Evolutionary conservation across 305 asterid genomes (phyloP), one percentile per base, ranked within the genome.

Genomic region (Solanum hybrid): DNA sequence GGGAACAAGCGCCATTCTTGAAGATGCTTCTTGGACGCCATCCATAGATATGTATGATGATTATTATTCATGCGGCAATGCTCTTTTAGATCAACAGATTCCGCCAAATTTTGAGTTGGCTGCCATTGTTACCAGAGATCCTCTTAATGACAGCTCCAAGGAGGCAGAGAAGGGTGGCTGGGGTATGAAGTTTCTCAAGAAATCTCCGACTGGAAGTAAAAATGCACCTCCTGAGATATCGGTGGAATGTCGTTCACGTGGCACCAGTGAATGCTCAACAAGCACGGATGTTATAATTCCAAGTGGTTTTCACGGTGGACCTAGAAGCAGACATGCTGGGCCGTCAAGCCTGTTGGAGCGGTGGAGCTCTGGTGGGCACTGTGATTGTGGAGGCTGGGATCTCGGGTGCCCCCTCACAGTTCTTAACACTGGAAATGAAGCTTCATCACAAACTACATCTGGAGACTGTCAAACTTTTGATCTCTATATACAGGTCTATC

Each of bases 331-430:
- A 90, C 90, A 87, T 3, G 95, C 94, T n/a, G 99, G 99, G 22
- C 98, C 98, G 22, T 95, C 97, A 24, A 93, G 94, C 92, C 96
- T 96, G 69, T 75, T 92, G 17, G 97, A 96, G 66, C 92, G 99
- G 88, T 97, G 98, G 98, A 91, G 66, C 79, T 94, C 96, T 2
- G 97, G 97, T 27, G 99, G 99, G 66, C 86, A 34, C 16, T 97
- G 99, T 80, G 98, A 97, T 66, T 97, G 99, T 90, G 99, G 99
- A 29, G 99, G 99, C 34, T 97, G 99, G 99, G 99, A 97, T 82
- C 34, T 90, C 7, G 99, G 99, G 37, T 97, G 99, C 91, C 98
- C 98, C 1, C 89, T 97, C 46, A 95, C 97, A 16, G 87, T 97
- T 36, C 94, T 97, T 78, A 92, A 91, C 51, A 89, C 96, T 22